Evolutionary conservation across 371 early-diverging fungal species (phyloP).

Genomic region (Apophysomyces variabilis): DNA sequence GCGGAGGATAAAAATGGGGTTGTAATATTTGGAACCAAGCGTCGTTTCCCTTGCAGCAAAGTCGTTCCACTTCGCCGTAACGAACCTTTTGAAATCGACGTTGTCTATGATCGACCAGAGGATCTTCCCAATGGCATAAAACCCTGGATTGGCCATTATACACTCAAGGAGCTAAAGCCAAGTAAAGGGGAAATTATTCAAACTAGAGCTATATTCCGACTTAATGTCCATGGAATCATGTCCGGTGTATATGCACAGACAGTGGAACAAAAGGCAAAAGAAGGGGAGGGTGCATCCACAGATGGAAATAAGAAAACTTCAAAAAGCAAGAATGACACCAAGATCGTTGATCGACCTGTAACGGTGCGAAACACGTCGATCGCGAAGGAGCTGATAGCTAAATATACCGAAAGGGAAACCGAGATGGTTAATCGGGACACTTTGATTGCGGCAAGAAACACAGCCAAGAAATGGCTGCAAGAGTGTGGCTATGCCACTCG

Average conservation of each 20-base stretch:
- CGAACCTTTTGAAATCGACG: conserved; percentile 78
- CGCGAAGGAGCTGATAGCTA: neutral
- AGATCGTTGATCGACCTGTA: conserved; percentile 58
- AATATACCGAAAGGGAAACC: neutral
- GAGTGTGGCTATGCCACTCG: neutral
- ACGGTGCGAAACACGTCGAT: neutral
- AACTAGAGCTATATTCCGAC: conserved; percentile 86
- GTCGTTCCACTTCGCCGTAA: conserved; percentile 75
- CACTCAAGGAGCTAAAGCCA: conserved; percentile 55
- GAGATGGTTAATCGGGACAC: neutral
- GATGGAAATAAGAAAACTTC: conserved; percentile 33
- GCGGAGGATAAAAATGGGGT: conserved; percentile 67
- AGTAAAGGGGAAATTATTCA: conserved; percentile 58
- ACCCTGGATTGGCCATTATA: conserved; percentile 67
- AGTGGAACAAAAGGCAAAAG: conserved; percentile 82
- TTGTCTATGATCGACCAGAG: conserved; percentile 69
- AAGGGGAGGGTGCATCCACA: conserved; percentile 50
- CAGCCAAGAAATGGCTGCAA: neutral
- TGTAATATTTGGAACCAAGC: conserved; percentile 68
- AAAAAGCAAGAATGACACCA: conserved; percentile 67
- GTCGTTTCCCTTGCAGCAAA: conserved; percentile 76
- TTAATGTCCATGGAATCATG: conserved; percentile 81
- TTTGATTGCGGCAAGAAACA: neutral
- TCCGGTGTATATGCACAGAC: conserved; percentile 81
- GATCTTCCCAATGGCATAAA: conserved; percentile 68